Evolutionary conservation across 768 basidiomycete genomes (phyloP).

Genomic region (Hericium alpestre): DNA sequence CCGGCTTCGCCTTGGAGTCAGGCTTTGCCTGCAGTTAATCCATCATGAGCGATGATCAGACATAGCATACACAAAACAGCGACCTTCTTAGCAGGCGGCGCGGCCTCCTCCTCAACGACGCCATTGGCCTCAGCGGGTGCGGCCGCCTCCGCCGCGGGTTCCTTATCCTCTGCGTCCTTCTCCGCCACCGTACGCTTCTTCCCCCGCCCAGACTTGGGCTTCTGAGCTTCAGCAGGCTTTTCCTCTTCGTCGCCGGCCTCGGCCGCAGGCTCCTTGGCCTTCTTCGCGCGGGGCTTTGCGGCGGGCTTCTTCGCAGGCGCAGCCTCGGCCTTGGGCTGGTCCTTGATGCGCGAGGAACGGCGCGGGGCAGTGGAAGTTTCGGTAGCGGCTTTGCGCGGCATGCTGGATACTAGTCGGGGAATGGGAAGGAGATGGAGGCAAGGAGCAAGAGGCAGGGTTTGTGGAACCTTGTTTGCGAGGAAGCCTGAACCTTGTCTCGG

Average conservation of each 20-base stretch:
- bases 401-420: slow-evolving; percentile 18
- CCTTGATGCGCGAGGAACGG: slow-evolving; percentile 69
- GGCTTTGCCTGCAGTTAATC: slow-evolving; percentile 28
- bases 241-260: slow-evolving; percentile 25
- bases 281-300: slow-evolving; percentile 49
- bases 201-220: slow-evolving; percentile 32
- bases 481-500: slow-evolving; percentile 12
- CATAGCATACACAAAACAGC: slow-evolving; percentile 3
- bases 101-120: slow-evolving; percentile 21
- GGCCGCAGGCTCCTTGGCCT: slow-evolving; percentile 23
- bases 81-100: slow-evolving; percentile 61
- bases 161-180: slow-evolving; percentile 25
- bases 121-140: slow-evolving; percentile 27
- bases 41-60: not conserved
- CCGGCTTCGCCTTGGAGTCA: slow-evolving; percentile 24
- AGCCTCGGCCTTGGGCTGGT: slow-evolving; percentile 49
- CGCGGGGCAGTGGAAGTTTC: slow-evolving; percentile 44
- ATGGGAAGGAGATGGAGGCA: slow-evolving; percentile 12
- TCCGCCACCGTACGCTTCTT: slow-evolving; percentile 45
- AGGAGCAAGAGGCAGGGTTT: slow-evolving; percentile 7
- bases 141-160: not conserved
- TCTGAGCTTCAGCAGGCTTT: slow-evolving; percentile 20
- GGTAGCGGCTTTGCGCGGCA: slow-evolving; percentile 63
- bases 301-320: slow-evolving; percentile 46
- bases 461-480: slow-evolving; percentile 9